Evolutionary conservation across 129 eudicot genomes (phyloP).

Genomic region (Gnaphalium uliginosum): DNA sequence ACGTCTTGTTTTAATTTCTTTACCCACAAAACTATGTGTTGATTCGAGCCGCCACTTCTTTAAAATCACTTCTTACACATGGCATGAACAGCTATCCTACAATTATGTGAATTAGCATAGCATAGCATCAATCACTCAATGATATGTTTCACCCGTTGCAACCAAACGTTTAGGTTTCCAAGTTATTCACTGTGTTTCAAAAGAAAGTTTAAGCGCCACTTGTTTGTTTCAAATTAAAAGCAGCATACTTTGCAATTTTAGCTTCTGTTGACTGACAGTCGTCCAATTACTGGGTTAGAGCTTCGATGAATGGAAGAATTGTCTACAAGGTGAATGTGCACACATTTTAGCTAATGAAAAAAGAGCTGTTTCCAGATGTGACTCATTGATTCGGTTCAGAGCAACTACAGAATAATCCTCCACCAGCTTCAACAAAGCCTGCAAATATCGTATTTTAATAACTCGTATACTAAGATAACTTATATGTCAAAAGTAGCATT

Average conservation of each 20-base stretch:
- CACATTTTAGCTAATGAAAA: conserved; percentile 84
- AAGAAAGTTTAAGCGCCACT: no score
- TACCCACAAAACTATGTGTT: no score
- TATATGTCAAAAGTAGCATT: neutral
- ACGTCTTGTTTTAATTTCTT: no score
- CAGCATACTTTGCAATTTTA: conserved; percentile 70
- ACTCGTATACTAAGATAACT: neutral
- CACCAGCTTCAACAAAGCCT: conserved; percentile 80
- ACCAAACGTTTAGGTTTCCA: no score
- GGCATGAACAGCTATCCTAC: no score
- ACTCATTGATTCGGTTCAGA: conserved; percentile 55
- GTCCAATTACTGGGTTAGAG: conserved; percentile 58
- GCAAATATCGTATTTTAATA: neutral
- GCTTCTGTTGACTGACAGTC: conserved; percentile 77
- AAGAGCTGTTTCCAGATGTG: conserved; percentile 73
- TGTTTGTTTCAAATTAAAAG: conserved; percentile 35
- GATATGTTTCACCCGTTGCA: no score
- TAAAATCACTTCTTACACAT: no score
- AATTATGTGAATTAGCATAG: no score
- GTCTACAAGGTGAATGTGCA: conserved; percentile 69
- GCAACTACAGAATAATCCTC: conserved; percentile 48
- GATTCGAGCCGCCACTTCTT: no score
- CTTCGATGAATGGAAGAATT: conserved; percentile 70
- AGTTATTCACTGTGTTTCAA: no score
- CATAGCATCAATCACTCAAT: no score